Evolutionary conservation across 441 rosid genomes (phyloP), one percentile per base, ranked within the genome.

Genomic region (Flueggea neowawraea): DNA sequence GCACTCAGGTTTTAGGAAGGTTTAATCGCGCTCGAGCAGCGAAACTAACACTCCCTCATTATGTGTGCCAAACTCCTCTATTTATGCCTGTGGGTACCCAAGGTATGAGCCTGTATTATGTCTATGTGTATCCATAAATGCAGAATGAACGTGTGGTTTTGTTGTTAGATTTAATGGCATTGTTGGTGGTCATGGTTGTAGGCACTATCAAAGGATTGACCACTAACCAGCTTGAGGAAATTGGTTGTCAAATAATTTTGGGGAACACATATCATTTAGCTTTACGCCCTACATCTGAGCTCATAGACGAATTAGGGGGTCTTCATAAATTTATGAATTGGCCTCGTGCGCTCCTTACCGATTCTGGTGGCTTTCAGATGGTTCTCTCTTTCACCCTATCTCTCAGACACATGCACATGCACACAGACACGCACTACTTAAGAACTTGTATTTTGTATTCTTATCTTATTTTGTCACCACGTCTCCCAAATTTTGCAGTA

Each of bases 351-450:
- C 52, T 89, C 61, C 91, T 86, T 68, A 89, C 96, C 7, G 93
- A 89, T 66, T 89, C 96, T 15, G 96, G 96, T 64, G 96, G 96
- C 77, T 86, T 89, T 76, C 96, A 89, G 65, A 89, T 89, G 96
- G 96, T 89, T 70, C 64, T 75, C 53, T 69, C 44, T 39, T 63
- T 54, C 57, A 15, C 52, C 45, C 31, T 59, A 43, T 64, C 41
- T 8, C 41, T 36, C 41, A 5, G 7, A 8, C 41, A 4, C 6
- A 36, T 36, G 9, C 41, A 5, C 0, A 8, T 36, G 14, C 50
- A 47, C 14, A 47, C 50, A 47, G 3, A 43, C 8, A 43, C 45
- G 12, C 50, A 0, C 50, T 47, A 4, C n/a, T 14, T 14, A 47
- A 12, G n/a, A 10, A 9, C 14, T 47, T 47, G 4, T 47, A 47